These are phyloP conservation scores for Penicillium sp. DNA, from an alignment of 2,329 filamentous ascomycete genomes.

Conservation along the genomic window DNA sequence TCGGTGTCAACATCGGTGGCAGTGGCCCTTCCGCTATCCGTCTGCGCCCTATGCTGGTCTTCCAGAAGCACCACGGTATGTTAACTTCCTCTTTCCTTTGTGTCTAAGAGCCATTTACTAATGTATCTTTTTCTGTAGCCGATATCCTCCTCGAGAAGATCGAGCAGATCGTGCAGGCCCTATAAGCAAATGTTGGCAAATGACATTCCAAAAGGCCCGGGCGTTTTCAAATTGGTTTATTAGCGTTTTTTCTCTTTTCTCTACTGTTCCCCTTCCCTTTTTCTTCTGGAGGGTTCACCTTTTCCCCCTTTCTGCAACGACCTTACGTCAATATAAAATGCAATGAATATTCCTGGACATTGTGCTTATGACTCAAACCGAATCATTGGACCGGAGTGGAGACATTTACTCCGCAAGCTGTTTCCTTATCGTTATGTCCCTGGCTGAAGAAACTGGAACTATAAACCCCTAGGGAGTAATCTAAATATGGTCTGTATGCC, in stretches of 20 bases:
- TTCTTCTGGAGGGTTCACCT: conserved; percentile 1
- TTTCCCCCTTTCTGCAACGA: conserved; percentile 10
- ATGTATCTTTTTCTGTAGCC: conserved; percentile 31
- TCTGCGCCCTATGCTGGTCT: conserved; percentile 84
- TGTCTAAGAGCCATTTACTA: background rate
- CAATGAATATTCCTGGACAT: conserved; percentile 20
- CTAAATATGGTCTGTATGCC: conserved; percentile 10
- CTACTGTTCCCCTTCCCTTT: background rate
- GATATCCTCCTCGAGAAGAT: conserved; percentile 76
- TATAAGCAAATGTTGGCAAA: conserved; percentile 26
- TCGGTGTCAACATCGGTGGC: conserved; percentile 85
- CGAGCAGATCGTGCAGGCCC: conserved; percentile 66
- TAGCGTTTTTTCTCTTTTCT: conserved; percentile 16
- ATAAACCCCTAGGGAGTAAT: conserved; percentile 3
- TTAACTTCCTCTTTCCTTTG: conserved; percentile 3
- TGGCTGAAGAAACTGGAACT: background rate
- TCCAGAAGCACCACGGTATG: conserved; percentile 60
- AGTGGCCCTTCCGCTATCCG: conserved; percentile 73
- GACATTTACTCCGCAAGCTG: background rate
- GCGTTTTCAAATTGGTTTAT: conserved; percentile 20
- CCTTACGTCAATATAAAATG: conserved; percentile 18
- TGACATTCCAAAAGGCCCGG: conserved; percentile 5
- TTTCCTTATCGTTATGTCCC: background rate
- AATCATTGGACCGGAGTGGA: background rate
- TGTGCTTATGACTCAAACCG: conserved; percentile 6